A percentile compares a stretch with the other conserved stretches of the same genome.
phyloP scores from a whole-genome alignment of 1,139 yeast species.

The Blastobotrys raffinosifermentans region DNA sequence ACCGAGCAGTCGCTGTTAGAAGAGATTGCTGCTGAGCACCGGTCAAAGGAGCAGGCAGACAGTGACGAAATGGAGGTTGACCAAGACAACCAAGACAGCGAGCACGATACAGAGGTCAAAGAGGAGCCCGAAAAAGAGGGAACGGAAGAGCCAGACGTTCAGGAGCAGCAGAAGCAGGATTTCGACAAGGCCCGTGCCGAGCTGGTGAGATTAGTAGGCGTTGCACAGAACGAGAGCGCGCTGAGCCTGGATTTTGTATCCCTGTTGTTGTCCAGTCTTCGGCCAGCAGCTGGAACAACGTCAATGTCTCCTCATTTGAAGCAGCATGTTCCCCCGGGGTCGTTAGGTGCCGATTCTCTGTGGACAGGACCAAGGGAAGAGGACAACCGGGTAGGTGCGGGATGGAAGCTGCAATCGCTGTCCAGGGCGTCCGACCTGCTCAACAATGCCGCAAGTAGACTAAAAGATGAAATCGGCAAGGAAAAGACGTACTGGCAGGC shows the following conservation, averaged over 20 bases:
- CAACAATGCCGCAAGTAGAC: constrained; percentile 44
- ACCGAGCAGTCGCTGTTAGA: constrained; percentile 50
- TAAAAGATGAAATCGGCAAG: constrained; percentile 49
- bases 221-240: constrained; percentile 85
- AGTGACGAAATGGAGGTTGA: constrained; percentile 6
- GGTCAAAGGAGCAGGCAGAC: constrained; percentile 5
- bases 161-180: constrained; percentile 28
- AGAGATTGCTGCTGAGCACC: constrained; percentile 36
- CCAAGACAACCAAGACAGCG: constrained; percentile 7
- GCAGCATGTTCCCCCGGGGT: constrained; percentile 72
- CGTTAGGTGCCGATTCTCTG: constrained; percentile 60
- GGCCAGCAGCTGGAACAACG: constrained; percentile 79
- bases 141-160: constrained; percentile 16
- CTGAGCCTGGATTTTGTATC: constrained; percentile 84
- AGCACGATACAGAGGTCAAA: constrained; percentile 9
- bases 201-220: constrained; percentile 47
- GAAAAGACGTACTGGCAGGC: constrained; percentile 75
- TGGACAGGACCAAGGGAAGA: constrained; percentile 28
- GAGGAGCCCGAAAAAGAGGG: constrained; percentile 15
- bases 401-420: constrained; percentile 79
- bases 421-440: constrained; percentile 50
- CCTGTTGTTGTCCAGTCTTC: constrained; percentile 66
- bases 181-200: constrained; percentile 54
- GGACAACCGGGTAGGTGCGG: constrained; percentile 53
- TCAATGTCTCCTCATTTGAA: constrained; percentile 87